Percentiles rank a stretch among this genome's conserved stretches.
Evolutionary conservation across 179 eudicot species (phyloP).

Genomic region (Silene noctiflora): DNA sequence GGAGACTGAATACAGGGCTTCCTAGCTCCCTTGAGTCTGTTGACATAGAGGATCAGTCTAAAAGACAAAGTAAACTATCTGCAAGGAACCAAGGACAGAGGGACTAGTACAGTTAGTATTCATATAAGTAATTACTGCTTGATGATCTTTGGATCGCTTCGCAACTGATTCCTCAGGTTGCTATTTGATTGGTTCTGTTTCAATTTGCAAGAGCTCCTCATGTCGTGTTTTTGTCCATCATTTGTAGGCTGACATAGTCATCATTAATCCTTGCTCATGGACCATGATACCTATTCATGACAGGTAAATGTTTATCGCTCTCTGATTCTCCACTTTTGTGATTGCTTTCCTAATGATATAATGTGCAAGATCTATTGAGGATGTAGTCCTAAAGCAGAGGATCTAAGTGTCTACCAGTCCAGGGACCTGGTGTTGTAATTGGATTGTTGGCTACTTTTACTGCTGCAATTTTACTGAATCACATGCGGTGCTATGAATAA

Average conservation of each 20-base stretch:
- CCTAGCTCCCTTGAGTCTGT: not conserved
- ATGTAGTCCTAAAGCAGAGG: conserved; percentile 3
- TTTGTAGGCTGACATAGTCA: conserved; percentile 71
- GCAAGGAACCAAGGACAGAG: not conserved
- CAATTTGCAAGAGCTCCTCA: not conserved
- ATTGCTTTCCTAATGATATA: not conserved
- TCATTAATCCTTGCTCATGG: conserved; percentile 80
- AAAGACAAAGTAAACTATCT: not conserved
- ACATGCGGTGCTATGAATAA: not conserved
- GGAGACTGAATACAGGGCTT: not conserved
- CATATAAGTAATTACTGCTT: not conserved
- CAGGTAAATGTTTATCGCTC: conserved; percentile 38
- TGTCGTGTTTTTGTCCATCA: not conserved
- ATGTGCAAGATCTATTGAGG: not conserved
- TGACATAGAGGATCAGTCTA: not conserved
- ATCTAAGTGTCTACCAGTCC: not conserved
- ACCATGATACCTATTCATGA: conserved; percentile 85
- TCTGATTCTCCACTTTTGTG: not conserved
- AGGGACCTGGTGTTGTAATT: not conserved
- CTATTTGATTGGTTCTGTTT: not conserved
- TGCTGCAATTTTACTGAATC: not conserved
- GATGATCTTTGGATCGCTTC: not conserved
- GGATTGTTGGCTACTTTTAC: not conserved
- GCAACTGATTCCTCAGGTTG: not conserved
- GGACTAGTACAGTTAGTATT: not conserved